Conservation (phyloP, 1,284 basidiomycete species). For the Melampsora americana region DNA sequence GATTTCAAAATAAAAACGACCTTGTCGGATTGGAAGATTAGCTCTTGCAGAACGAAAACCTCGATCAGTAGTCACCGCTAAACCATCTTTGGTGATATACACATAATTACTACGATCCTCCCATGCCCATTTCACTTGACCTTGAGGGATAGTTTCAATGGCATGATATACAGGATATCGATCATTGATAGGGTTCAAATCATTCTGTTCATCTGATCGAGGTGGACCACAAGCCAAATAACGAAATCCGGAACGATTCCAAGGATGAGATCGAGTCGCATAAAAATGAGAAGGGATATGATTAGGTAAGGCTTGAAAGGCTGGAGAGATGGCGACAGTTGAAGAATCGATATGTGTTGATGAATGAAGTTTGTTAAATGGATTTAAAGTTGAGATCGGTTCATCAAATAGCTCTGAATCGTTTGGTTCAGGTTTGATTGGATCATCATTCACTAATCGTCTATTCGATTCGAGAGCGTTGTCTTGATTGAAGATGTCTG, state of each 20-base stretch:
- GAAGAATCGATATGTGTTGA: conserved; percentile 24
- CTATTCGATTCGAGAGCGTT: not conserved
- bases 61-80: conserved; percentile 73
- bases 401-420: not conserved
- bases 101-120: conserved; percentile 69
- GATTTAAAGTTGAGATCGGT: not conserved
- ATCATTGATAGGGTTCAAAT: not conserved
- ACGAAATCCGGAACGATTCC: conserved; percentile 59
- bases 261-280: conserved; percentile 41
- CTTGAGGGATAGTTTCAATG: conserved; percentile 32
- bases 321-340: conserved; percentile 32
- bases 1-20: conserved; percentile 92
- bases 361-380: conserved; percentile 3
- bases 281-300: conserved; percentile 25
- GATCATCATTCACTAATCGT: not conserved
- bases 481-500: not conserved
- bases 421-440: not conserved
- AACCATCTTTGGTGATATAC: conserved; percentile 74
- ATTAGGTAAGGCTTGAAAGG: conserved; percentile 33
- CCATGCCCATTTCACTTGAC: conserved; percentile 51
- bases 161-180: conserved; percentile 29
- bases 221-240: conserved; percentile 75
- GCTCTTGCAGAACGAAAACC: conserved; percentile 86
- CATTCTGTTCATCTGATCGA: conserved; percentile 9
- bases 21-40: conserved; percentile 83